A percentile compares a stretch with the other conserved stretches of the same genome.
Conservation (phyloP, 2,329 filamentous ascomycete genomes). For the Talaromyces sp. region DNA sequence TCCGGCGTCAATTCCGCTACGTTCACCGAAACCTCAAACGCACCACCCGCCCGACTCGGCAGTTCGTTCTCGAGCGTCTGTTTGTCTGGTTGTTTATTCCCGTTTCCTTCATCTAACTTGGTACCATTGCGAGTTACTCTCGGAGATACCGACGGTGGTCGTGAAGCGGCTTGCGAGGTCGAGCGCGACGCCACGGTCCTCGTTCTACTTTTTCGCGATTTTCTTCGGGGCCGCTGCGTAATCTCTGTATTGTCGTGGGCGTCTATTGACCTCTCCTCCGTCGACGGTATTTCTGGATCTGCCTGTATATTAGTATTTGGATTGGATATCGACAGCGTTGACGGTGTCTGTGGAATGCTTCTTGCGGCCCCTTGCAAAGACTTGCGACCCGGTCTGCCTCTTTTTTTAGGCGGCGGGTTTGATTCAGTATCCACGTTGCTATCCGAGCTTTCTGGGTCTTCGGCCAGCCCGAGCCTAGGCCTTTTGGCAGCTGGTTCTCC, state of each 20-base stretch:
- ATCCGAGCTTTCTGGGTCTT: conserved; percentile 5
- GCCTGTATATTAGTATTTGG: background rate
- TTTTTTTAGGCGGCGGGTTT: conserved; percentile 12
- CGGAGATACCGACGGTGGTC: background rate
- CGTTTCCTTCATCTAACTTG: background rate
- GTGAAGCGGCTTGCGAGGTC: background rate
- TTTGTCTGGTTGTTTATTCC: background rate
- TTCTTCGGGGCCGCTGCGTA: background rate
- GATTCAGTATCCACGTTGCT: conserved; percentile 7
- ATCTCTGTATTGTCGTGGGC: background rate
- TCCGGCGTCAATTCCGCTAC: conserved; percentile 13
- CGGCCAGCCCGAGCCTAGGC: conserved; percentile 23
- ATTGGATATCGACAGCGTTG: background rate
- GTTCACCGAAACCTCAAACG: conserved; percentile 9
- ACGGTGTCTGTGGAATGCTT: background rate
- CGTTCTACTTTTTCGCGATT: background rate
- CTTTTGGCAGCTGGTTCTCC: conserved; percentile 28
- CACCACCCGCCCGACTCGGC: background rate
- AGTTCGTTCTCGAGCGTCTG: background rate
- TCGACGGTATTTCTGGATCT: background rate
- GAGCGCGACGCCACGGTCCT: background rate
- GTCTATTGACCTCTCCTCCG: background rate
- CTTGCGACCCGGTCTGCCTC: conserved; percentile 23
- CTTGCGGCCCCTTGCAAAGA: background rate
- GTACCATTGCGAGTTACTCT: background rate